Conservation (phyloP, 2,329 filamentous ascomycete genomes). For the Penicillium sp. region DNA sequence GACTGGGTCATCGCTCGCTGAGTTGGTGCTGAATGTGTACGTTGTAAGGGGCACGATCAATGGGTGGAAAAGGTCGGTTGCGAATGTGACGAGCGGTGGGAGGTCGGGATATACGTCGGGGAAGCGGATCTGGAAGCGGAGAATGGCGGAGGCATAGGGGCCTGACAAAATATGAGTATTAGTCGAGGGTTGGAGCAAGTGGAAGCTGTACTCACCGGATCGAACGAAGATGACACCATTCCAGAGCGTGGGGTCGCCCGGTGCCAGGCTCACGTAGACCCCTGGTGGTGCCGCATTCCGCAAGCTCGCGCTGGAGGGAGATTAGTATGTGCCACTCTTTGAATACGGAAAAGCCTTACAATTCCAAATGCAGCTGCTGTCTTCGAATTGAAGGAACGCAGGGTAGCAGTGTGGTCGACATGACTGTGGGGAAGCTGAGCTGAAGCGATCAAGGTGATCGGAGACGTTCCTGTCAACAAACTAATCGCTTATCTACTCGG, state of each 20-base stretch:
- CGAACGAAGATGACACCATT: constrained; percentile 87
- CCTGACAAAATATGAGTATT: constrained; percentile 49
- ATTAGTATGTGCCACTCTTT: constrained; percentile 1
- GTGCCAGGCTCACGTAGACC: constrained; percentile 77
- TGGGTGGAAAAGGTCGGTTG: constrained; percentile 91
- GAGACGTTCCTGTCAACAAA: constrained; percentile 2
- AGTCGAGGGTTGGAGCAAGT: neutral
- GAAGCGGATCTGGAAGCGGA: constrained; percentile 87
- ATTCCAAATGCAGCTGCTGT: constrained; percentile 75
- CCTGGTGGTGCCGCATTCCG: constrained; percentile 79
- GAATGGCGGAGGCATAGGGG: constrained; percentile 78
- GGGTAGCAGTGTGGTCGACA: constrained; percentile 36
- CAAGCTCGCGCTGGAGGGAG: constrained; percentile 61
- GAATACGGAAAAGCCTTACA: constrained; percentile 53
- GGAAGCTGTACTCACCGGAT: constrained; percentile 56
- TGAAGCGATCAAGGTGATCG: neutral
- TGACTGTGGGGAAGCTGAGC: constrained; percentile 8
- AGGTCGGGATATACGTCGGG: constrained; percentile 71
- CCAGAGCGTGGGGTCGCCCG: constrained; percentile 77
- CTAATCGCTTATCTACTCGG: constrained; percentile 3
- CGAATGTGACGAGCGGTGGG: constrained; percentile 80
- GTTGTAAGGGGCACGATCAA: constrained; percentile 89
- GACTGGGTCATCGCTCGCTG: constrained; percentile 68
- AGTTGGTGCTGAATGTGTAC: constrained; percentile 81
- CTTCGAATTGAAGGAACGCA: constrained; percentile 55